Base-by-base conservation (phyloP, 768 basidiomycete genomes). In the Kwoniella bestiolae region DNA sequence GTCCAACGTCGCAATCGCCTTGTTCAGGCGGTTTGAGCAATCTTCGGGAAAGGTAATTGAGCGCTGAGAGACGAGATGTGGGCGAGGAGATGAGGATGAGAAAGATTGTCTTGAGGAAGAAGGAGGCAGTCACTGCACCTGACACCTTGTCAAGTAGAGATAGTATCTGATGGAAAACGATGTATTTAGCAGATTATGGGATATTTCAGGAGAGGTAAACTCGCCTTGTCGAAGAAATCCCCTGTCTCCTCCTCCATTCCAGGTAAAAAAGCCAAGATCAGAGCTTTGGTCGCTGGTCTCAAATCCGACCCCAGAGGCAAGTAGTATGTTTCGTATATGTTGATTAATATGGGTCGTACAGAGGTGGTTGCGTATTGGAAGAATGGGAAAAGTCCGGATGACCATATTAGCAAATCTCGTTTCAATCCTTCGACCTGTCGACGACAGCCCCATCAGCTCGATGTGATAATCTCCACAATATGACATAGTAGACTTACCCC, bases 341-440 rank as follows among this genome's bases (percentile, higher is more conserved):
- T 90, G 50, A 99, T 85, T 1, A 99, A 84, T 23, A 89, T 86
- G 2, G 94, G 94, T 90, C 95, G 65, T 63, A 97, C 94, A 21
- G 94, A 94, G n/a, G 94, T 98, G n/a, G 95, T 90, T 9, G 96
- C 93, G 80, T 93, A 98, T 82, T 97, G 93, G 74, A 98, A 97
- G 86, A 98, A 98, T 0, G 96, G 96, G 79, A 99, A 97, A 5
- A 99, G 82, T 6, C 96, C 96, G 3, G 93, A 89, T 0, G 92
- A 93, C 96, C 96, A 99, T 21, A 97, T 84, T 3, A 90, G 85
- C 2, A 99, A 84, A 82, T 99, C 96, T 46, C 87, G 86, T 68
- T 86, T 86, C 46, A 99, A 80, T 9, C 95, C 94, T 73, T 94
- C 95, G 2, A 87, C 86, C 94, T 96, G 70, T 3, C 31, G 8